These are phyloP conservation scores for Angophora floribunda DNA, from an alignment of 345 rosid genomes.

Conservation along the genomic window DNA sequence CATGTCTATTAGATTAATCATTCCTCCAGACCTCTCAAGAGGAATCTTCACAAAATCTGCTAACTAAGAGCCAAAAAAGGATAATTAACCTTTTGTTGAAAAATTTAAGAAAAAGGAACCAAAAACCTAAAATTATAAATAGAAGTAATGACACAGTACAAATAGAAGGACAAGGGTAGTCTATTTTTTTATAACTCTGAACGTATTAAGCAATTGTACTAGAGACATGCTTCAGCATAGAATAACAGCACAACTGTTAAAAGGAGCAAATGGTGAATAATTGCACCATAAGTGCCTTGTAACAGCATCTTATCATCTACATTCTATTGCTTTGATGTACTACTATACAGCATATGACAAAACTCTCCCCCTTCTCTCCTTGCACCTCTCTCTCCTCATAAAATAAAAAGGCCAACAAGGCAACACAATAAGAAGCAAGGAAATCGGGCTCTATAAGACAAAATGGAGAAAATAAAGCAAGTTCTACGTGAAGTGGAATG, in stretches of 20 bases:
- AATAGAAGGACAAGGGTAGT: not conserved
- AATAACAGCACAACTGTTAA: not conserved
- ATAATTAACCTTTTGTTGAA: not conserved
- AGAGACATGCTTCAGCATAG: not conserved
- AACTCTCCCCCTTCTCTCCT: not conserved
- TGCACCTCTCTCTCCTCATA: not conserved
- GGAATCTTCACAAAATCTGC: slow-evolving; percentile 95
- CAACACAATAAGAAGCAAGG: not conserved
- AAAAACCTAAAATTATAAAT: not conserved
- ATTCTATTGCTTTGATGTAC: not conserved
- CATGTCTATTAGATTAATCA: slow-evolving; percentile 88
- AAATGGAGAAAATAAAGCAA: not conserved
- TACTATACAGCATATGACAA: too few relatives aligned
- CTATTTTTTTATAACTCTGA: not conserved
- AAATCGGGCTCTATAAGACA: not conserved
- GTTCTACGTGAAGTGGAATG: not conserved
- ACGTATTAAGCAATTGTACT: not conserved
- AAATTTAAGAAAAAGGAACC: not conserved
- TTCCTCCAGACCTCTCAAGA: slow-evolving; percentile 83
- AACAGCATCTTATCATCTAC: not conserved
- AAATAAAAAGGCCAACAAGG: not conserved
- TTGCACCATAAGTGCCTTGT: not conserved
- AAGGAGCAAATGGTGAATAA: not conserved
- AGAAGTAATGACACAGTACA: not conserved
- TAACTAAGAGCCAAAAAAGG: slow-evolving; percentile 33